A percentile compares a stretch with the other conserved stretches of the same genome.
Conservation (phyloP, 768 basidiomycete genomes). For the Phaeotremella skinneri region DNA sequence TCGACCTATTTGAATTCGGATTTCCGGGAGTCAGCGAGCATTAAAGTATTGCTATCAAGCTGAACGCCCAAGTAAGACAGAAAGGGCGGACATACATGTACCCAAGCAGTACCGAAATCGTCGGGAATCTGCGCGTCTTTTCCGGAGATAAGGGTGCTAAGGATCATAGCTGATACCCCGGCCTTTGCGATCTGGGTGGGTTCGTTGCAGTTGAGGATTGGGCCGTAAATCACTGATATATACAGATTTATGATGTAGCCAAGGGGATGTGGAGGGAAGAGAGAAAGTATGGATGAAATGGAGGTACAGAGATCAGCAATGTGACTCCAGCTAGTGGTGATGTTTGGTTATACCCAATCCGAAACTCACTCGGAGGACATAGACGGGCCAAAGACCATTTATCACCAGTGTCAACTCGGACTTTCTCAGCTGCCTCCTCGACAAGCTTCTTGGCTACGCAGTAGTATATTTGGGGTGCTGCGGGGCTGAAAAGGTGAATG, state of each 20-base stretch:
- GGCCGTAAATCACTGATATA: background rate
- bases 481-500: background rate
- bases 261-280: slow-evolving; percentile 32
- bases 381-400: slow-evolving; percentile 27
- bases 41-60: too few relatives aligned
- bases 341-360: background rate
- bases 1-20: slow-evolving; percentile 3
- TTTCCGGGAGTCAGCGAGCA: too few relatives aligned
- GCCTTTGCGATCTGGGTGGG: background rate
- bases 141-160: background rate
- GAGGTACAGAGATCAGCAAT: background rate
- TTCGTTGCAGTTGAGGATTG: slow-evolving; percentile 13
- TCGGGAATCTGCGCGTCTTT: background rate
- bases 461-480: slow-evolving; percentile 28
- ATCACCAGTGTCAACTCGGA: slow-evolving; percentile 15
- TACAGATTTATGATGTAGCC: too few relatives aligned
- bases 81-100: background rate
- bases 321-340: background rate
- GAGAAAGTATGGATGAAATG: slow-evolving; percentile 19
- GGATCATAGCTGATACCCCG: background rate
- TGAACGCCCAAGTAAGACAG: background rate
- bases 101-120: background rate
- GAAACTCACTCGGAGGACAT: slow-evolving; percentile 30
- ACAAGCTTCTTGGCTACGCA: slow-evolving; percentile 42
- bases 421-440: slow-evolving; percentile 32